These are phyloP conservation scores for Penicillium concentricum DNA, from an alignment of 2,329 filamentous ascomycete genomes.

Conservation along the genomic window DNA sequence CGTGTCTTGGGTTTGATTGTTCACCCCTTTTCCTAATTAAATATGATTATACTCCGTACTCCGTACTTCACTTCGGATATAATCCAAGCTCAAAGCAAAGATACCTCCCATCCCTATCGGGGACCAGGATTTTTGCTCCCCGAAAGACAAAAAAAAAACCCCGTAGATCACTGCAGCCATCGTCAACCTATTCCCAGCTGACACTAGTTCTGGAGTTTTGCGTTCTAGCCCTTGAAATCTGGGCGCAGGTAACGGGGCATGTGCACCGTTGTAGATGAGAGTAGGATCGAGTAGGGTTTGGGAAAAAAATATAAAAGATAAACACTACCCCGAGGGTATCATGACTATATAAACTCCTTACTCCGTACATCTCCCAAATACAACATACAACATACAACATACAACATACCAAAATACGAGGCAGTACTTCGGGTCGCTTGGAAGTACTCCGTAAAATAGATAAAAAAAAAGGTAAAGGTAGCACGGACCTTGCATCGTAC, in stretches of 20 bases:
- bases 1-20: too few species aligned
- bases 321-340: too few species aligned
- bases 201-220: neutral
- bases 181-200: neutral
- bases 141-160: neutral
- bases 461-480: neutral
- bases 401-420: neutral
- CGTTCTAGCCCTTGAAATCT: constrained; percentile 15
- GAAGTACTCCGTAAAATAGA: neutral
- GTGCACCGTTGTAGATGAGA: constrained; percentile 7
- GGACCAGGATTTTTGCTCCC: constrained; percentile 15
- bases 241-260: neutral
- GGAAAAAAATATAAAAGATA: too few species aligned
- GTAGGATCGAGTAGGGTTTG: neutral
- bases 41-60: neutral
- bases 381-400: too few species aligned
- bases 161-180: constrained; percentile 21
- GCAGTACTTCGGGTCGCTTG: neutral
- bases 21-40: neutral
- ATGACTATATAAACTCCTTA: too few species aligned
- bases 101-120: constrained; percentile 9
- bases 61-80: neutral
- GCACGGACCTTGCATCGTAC: constrained; percentile 12
- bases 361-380: too few species aligned
- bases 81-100: neutral